A percentile compares a stretch with the other conserved stretches of the same genome.
phyloP scores from a whole-genome alignment of 495 filamentous ascomycete species.

The Filosporella fistucella region DNA sequence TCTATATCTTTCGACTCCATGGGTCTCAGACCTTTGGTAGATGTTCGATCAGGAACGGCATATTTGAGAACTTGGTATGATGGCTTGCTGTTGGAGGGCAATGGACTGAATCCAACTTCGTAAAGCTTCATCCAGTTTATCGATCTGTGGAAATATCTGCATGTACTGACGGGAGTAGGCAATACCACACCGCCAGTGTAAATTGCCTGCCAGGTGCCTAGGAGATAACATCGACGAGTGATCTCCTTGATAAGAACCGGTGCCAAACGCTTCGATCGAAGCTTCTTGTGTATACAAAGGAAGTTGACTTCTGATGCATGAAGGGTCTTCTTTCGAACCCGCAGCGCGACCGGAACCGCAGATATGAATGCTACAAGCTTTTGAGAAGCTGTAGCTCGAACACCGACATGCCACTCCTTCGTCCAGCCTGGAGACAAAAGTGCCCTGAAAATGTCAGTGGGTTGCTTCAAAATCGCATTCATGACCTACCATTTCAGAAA shows the following conservation, averaged over 20 bases:
- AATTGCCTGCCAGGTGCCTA: constrained; percentile 86
- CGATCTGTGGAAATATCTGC: constrained; percentile 89
- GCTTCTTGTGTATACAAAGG: constrained; percentile 95
- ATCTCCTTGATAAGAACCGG: constrained; percentile 97
- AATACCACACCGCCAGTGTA: constrained; percentile 90
- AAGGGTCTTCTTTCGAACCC: constrained; percentile 70
- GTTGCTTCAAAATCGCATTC: constrained; percentile 1
- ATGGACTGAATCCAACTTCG: constrained; percentile 84
- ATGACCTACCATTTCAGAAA: constrained; percentile 77
- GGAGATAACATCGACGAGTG: constrained; percentile 79
- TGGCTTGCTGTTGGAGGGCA: constrained; percentile 77
- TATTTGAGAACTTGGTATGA: constrained; percentile 75
- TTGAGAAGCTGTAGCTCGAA: constrained; percentile 68
- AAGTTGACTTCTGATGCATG: constrained; percentile 93
- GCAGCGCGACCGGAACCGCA: constrained; percentile 77
- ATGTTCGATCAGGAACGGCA: constrained; percentile 64
- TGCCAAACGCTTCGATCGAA: constrained; percentile 84
- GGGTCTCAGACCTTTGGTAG: constrained; percentile 66
- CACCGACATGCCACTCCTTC: constrained; percentile 92
- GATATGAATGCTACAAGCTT: constrained; percentile 94
- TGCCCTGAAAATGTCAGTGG: constrained; percentile 56
- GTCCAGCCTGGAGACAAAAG: constrained; percentile 93
- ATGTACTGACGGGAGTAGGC: constrained; percentile 85
- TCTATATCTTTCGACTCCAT: constrained; percentile 84
- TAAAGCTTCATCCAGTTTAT: constrained; percentile 94